These are phyloP conservation scores for Neurospora sp. DNA, from an alignment of 495 filamentous ascomycete genomes.

Conservation along the genomic window DNA sequence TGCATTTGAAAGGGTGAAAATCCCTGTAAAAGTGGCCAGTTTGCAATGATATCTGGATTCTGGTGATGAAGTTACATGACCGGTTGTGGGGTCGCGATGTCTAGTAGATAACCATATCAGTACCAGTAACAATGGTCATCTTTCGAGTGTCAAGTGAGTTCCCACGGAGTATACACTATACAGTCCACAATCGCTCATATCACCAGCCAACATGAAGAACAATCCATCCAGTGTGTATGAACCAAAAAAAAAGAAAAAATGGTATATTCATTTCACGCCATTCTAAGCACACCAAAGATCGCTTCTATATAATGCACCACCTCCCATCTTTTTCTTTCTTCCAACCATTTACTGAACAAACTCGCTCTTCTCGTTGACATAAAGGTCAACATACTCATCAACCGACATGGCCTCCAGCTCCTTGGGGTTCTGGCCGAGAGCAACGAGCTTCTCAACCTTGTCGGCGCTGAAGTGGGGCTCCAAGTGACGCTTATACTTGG, in stretches of 20 bases:
- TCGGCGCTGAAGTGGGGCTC: slow-evolving; percentile 67
- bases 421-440: slow-evolving; percentile 61
- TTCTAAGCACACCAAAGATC: neutral
- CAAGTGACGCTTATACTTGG: slow-evolving; percentile 90
- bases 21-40: too few species aligned
- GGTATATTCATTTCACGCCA: neutral
- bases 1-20: too few species aligned
- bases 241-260: neutral
- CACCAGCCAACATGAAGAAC: neutral
- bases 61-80: too few species aligned
- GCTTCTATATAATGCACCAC: neutral
- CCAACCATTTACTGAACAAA: slow-evolving; percentile 27
- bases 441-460: slow-evolving; percentile 67
- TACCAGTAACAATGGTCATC: neutral
- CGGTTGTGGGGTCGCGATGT: too few species aligned
- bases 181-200: neutral
- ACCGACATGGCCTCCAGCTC: slow-evolving; percentile 71
- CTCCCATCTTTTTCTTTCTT: neutral
- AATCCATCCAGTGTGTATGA: neutral
- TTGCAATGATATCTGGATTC: too few species aligned
- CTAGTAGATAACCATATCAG: too few species aligned
- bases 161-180: neutral
- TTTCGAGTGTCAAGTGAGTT: neutral
- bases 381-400: slow-evolving; percentile 90
- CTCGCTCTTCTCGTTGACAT: slow-evolving; percentile 54